Evolutionary conservation across 305 asterid genomes (phyloP).

Genomic region (Plantago rigida): DNA sequence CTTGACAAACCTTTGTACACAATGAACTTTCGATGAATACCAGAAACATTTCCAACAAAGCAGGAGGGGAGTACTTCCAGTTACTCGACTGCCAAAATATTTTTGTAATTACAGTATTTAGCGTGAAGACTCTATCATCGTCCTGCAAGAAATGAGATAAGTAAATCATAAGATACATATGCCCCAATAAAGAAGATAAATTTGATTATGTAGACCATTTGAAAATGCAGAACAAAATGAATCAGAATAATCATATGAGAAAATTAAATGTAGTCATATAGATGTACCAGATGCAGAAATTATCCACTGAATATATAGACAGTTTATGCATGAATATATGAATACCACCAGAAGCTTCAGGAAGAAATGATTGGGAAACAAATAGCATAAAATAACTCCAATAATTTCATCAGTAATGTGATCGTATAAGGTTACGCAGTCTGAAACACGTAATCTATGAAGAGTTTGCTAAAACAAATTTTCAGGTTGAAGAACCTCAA

Average conservation of each 20-base stretch:
- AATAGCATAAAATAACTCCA: too few species aligned
- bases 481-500: conserved; percentile 5
- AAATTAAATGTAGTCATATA: not conserved
- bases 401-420: too few species aligned
- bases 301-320: not conserved
- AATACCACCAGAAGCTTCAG: too few species aligned
- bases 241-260: conserved; percentile 5
- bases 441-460: not conserved
- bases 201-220: conserved; percentile 11
- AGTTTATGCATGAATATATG: too few species aligned
- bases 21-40: conserved; percentile 66
- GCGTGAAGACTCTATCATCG: conserved; percentile 47
- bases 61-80: conserved; percentile 37
- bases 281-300: conserved; percentile 11
- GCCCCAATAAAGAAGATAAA: conserved; percentile 14
- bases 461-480: conserved; percentile 11
- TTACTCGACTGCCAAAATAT: conserved; percentile 59
- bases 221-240: not conserved
- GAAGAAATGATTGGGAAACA: too few species aligned
- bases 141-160: conserved; percentile 54
- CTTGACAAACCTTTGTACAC: conserved; percentile 46
- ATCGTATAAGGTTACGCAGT: too few species aligned
- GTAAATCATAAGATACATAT: conserved; percentile 24
- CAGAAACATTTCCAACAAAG: conserved; percentile 57
- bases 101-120: conserved; percentile 57